phyloP scores from a whole-genome alignment of 306 rosid genomes.

The Cicer judaicum region DNA sequence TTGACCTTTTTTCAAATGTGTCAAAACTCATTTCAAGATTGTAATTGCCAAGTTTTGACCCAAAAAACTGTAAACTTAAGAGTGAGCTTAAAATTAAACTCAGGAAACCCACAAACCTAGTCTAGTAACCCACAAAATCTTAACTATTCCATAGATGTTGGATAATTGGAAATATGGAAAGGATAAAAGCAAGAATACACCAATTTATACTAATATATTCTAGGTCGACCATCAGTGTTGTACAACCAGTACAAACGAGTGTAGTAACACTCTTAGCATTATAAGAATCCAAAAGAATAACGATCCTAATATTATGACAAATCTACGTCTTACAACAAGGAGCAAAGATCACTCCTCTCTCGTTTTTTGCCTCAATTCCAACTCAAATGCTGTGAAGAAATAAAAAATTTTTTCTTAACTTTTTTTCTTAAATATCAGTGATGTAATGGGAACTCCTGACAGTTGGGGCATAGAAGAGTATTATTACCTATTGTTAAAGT shows the following conservation, averaged over 20 bases:
- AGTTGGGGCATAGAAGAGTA: conserved; percentile 3
- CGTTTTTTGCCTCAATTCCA: conserved; percentile 17
- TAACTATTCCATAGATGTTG: too few relatives aligned
- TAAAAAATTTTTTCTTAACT: neutral
- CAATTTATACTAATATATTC: conserved; percentile 24
- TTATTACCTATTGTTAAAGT: neutral
- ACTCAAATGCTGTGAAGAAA: conserved; percentile 20
- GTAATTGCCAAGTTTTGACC: too few relatives aligned
- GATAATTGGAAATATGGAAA: neutral
- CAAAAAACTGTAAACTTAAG: neutral
- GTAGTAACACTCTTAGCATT: conserved; percentile 5
- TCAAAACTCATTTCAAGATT: neutral
- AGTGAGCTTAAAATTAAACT: neutral
- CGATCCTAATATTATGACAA: neutral
- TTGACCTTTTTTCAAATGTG: neutral
- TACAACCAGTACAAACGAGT: conserved; percentile 21
- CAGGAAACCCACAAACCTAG: conserved; percentile 3
- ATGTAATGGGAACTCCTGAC: conserved; percentile 28
- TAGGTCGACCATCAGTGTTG: neutral
- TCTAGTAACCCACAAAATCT: too few relatives aligned
- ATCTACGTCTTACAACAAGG: conserved; percentile 24
- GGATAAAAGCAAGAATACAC: neutral
- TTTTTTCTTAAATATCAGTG: conserved; percentile 7
- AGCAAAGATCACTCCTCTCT: conserved; percentile 1
- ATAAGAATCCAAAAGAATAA: conserved; percentile 30